phyloP scores from a whole-genome alignment of 1,139 yeast species.

The Kurtzmaniella quercitrusa region DNA sequence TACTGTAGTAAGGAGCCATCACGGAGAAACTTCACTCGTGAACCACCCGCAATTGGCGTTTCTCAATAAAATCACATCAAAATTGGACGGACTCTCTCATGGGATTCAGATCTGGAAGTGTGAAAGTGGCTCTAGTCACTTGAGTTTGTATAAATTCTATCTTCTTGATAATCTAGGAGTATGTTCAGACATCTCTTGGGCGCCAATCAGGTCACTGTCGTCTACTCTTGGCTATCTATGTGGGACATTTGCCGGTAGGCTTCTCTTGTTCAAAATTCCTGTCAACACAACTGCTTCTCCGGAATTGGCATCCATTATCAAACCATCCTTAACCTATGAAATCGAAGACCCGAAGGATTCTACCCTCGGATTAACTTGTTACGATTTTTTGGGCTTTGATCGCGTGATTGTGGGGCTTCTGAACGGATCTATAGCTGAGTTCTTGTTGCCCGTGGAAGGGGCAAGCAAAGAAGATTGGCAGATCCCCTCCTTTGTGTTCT shows the following conservation, averaged over 20 bases:
- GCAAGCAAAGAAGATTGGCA: slow-evolving; percentile 8
- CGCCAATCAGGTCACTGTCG: slow-evolving; percentile 22
- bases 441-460: slow-evolving; percentile 32
- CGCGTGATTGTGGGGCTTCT: slow-evolving; percentile 57
- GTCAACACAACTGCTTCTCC: slow-evolving; percentile 8
- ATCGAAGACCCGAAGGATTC: slow-evolving; percentile 14
- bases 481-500: slow-evolving; percentile 47
- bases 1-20: slow-evolving; percentile 33
- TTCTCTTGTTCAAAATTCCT: slow-evolving; percentile 47
- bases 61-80: slow-evolving; percentile 13
- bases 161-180: slow-evolving; percentile 50
- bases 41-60: slow-evolving; percentile 31
- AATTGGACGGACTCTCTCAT: slow-evolving; percentile 20
- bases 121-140: slow-evolving; percentile 19
- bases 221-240: slow-evolving; percentile 42
- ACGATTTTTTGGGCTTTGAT: slow-evolving; percentile 50
- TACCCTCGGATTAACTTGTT: slow-evolving; percentile 39
- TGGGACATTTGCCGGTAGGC: slow-evolving; percentile 56
- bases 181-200: slow-evolving; percentile 51
- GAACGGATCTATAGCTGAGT: slow-evolving; percentile 68
- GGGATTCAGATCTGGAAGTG: slow-evolving; percentile 48
- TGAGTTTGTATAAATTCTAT: slow-evolving; percentile 26
- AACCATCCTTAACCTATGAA: slow-evolving; percentile 26
- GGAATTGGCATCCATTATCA: slow-evolving; percentile 19
- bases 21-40: slow-evolving; percentile 20